Percentiles rank a stretch among this genome's conserved stretches.
phyloP scores from a whole-genome alignment of 805 yeast species.

The Suhomyces vadensis region DNA sequence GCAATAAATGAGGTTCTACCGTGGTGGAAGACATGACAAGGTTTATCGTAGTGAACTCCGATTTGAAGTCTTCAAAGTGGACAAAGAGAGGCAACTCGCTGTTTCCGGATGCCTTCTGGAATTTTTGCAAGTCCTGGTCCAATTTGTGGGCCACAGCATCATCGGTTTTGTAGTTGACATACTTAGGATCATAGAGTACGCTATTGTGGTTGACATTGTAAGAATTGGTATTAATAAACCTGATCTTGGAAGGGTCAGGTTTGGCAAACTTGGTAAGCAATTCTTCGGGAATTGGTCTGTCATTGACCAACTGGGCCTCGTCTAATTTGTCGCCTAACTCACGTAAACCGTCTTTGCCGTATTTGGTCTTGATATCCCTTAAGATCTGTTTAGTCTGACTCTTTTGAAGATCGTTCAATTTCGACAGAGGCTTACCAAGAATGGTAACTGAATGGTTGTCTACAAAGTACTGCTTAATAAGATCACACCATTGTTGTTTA shows the following conservation, averaged over 20 bases:
- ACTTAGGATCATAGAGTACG: constrained; percentile 18
- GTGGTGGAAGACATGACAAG: constrained; percentile 57
- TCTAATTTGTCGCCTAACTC: constrained; percentile 53
- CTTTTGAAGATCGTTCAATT: constrained; percentile 55
- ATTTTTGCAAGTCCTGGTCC: constrained; percentile 17
- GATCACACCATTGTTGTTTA: constrained; percentile 62
- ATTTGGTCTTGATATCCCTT: constrained; percentile 48
- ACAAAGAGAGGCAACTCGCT: constrained; percentile 61
- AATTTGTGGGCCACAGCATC: constrained; percentile 21
- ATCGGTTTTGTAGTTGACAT: constrained; percentile 28
- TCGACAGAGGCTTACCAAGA: constrained; percentile 69
- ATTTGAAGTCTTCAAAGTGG: constrained; percentile 76
- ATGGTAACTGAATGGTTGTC: constrained; percentile 65
- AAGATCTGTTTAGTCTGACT: constrained; percentile 49
- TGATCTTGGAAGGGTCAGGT: constrained; percentile 74
- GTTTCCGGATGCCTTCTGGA: constrained; percentile 27
- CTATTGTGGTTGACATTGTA: constrained; percentile 52
- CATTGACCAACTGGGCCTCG: constrained; percentile 65
- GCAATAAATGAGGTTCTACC: constrained; percentile 54
- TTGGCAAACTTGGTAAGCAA: constrained; percentile 61
- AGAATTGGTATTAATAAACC: constrained; percentile 68
- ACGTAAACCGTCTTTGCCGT: constrained; percentile 62
- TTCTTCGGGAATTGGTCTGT: constrained; percentile 72
- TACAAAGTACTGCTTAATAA: constrained; percentile 55
- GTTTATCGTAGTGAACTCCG: constrained; percentile 74